Conservation (phyloP, 2,329 filamentous ascomycete genomes). For the Pyrenophora teres region DNA sequence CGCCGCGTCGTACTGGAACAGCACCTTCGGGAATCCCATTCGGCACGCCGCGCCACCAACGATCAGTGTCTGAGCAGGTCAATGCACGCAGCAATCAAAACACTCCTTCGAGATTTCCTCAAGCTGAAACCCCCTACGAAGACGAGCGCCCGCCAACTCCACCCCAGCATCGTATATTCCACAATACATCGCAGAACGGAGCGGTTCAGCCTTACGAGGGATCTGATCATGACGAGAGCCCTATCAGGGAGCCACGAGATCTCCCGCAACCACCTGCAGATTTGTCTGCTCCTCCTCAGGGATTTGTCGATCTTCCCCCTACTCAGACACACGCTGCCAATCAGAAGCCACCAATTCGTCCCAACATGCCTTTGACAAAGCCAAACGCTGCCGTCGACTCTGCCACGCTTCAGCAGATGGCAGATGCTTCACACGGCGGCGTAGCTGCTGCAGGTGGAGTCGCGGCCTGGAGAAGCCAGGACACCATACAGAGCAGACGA, state of each 20-base stretch:
- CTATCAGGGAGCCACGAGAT: conserved; percentile 32
- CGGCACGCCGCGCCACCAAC: conserved; percentile 49
- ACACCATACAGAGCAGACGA: conserved; percentile 37
- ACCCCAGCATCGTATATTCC: conserved; percentile 45
- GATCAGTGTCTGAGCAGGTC: conserved; percentile 55
- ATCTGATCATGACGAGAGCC: conserved; percentile 39
- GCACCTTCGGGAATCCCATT: conserved; percentile 44
- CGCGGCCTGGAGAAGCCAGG: conserved; percentile 47
- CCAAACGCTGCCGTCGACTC: conserved; percentile 84
- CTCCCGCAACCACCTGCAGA: conserved; percentile 45
- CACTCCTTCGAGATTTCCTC: conserved; percentile 48
- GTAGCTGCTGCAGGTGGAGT: conserved; percentile 48
- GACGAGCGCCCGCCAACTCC: conserved; percentile 49
- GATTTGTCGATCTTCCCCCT: conserved; percentile 78
- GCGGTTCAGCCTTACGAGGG: conserved; percentile 30
- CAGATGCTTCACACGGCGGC: conserved; percentile 65
- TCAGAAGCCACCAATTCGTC: conserved; percentile 69
- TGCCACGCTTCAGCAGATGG: conserved; percentile 79
- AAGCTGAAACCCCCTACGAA: conserved; percentile 39
- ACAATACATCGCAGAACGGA: conserved; percentile 22
- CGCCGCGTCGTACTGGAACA: conserved; percentile 50
- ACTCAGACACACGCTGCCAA: conserved; percentile 77
- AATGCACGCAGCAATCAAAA: conserved; percentile 50
- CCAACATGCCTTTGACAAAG: conserved; percentile 74
- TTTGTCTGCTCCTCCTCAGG: conserved; percentile 59